Evolutionary conservation across 768 basidiomycete genomes (phyloP).

Genomic region (Boletus bicolor): DNA sequence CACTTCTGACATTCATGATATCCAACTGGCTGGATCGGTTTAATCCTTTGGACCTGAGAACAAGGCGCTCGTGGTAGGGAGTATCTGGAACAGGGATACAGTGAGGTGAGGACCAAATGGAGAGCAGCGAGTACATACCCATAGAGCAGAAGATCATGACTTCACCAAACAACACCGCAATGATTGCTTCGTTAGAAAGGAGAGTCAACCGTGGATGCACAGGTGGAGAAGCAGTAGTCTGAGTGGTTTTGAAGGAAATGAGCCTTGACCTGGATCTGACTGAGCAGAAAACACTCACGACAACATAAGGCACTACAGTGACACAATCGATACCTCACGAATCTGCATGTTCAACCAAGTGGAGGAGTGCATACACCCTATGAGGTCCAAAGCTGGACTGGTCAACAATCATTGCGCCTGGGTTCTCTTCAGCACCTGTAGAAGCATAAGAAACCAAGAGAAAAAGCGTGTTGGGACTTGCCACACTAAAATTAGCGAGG

Average conservation of each 20-base stretch:
- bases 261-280: neutral
- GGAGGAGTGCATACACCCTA: constrained; percentile 62
- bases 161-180: too few species aligned
- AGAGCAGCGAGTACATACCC: constrained; percentile 37
- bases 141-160: constrained; percentile 66
- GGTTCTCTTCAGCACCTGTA: constrained; percentile 39
- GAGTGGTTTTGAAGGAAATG: neutral
- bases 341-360: constrained; percentile 35
- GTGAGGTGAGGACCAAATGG: too few species aligned
- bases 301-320: constrained; percentile 70
- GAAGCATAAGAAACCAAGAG: constrained; percentile 69
- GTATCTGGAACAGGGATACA: too few species aligned
- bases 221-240: constrained; percentile 68
- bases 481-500: constrained; percentile 10
- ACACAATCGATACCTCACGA: constrained; percentile 35
- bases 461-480: constrained; percentile 50
- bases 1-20: constrained; percentile 64
- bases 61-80: constrained; percentile 67
- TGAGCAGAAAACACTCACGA: constrained; percentile 43
- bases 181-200: constrained; percentile 52
- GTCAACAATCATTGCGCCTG: constrained; percentile 31
- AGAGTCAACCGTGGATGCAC: constrained; percentile 66
- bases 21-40: constrained; percentile 44
- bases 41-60: constrained; percentile 56
- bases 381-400: constrained; percentile 42